Percentiles rank a stretch among this genome's conserved stretches.
These are phyloP conservation scores for Spinacia oleracea DNA, from an alignment of 179 eudicot genomes.

Conservation along the genomic window DNA sequence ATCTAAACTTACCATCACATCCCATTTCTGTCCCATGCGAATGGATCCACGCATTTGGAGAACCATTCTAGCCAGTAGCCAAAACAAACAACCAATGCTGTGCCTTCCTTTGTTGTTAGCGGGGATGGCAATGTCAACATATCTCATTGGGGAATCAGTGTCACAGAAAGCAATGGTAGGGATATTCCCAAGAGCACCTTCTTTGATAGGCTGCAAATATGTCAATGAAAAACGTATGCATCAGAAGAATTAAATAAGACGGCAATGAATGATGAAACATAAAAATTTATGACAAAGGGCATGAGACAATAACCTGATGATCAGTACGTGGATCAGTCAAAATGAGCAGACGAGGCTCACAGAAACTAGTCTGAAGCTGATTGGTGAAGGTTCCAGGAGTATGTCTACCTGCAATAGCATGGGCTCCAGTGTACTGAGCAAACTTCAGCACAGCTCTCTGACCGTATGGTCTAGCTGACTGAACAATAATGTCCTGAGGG, in stretches of 20 bases:
- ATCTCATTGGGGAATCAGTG: slow-evolving; percentile 79
- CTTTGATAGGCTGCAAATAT: slow-evolving; percentile 65
- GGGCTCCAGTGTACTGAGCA: slow-evolving; percentile 44
- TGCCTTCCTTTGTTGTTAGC: slow-evolving; percentile 86
- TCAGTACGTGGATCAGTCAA: slow-evolving; percentile 84
- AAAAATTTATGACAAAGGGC: neutral
- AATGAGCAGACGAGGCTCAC: slow-evolving; percentile 61
- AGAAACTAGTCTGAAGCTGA: slow-evolving; percentile 44
- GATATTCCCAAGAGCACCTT: slow-evolving; percentile 71
- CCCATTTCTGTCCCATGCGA: slow-evolving; percentile 69
- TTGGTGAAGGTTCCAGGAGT: slow-evolving; percentile 51
- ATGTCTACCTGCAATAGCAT: slow-evolving; percentile 45
- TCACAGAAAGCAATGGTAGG: slow-evolving; percentile 87
- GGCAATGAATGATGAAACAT: neutral
- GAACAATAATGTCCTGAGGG: slow-evolving; percentile 83
- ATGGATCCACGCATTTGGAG: slow-evolving; percentile 78
- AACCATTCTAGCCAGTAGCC: slow-evolving; percentile 77
- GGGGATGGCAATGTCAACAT: slow-evolving; percentile 79
- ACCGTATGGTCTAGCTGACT: slow-evolving; percentile 74
- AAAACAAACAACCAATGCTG: slow-evolving; percentile 75
- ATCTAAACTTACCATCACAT: slow-evolving; percentile 52
- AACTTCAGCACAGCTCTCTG: slow-evolving; percentile 61
- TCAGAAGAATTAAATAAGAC: neutral
- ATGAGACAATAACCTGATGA: slow-evolving; percentile 54
- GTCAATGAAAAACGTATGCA: neutral